Evolutionary conservation across 1,284 basidiomycete genomes (phyloP), one percentile per base, ranked within the genome.

Genomic region (Leccinum glutinopallens): DNA sequence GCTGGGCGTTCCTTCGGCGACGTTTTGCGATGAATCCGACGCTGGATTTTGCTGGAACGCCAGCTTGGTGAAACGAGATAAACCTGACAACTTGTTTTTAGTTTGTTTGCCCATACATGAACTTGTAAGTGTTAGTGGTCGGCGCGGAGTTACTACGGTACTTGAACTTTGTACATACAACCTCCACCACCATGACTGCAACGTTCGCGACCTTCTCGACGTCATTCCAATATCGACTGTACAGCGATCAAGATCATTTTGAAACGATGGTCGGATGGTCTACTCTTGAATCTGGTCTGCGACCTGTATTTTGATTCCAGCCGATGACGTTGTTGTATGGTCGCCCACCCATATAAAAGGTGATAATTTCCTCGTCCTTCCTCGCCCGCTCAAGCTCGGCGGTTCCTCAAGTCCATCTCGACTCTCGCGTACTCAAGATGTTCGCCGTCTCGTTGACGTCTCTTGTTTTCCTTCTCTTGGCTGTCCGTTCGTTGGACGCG

Each of bases 61-160:
- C 43, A 81, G 77, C 64, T 79, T 73, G 32, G 83, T 78, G 68
- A 86, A 87, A 64, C 74, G 78, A 58, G 86, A 82, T 4, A 88
- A 75, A 13, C 85, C 84, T 58, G 79, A 74, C 22, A 88, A 75
- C 32, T 33, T 33, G 70, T 80, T 80, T 56, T 80, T 78, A 65
- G 80, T 82, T 65, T 78, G 70, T 68, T 79, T 78, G 61, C 73
- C 76, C 74, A 75, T 75, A 12, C 32, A 32, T n/a, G n/a, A 19
- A 57, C 9, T 33, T 7, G 33, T 22, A 39, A 29, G 57, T 25
- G 32, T 39, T 5, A 10, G 57, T 58, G 6, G 37, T 39, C 2
- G 37, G 12, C 29, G 69, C 68, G 69, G 65, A 69, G 70, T 67
- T 67, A 19, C 12, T 54, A 19, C 12, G 17, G 25, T 25, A 37